Base-by-base conservation (phyloP, 1,139 yeast species). In the Candida gigantensis region DNA sequence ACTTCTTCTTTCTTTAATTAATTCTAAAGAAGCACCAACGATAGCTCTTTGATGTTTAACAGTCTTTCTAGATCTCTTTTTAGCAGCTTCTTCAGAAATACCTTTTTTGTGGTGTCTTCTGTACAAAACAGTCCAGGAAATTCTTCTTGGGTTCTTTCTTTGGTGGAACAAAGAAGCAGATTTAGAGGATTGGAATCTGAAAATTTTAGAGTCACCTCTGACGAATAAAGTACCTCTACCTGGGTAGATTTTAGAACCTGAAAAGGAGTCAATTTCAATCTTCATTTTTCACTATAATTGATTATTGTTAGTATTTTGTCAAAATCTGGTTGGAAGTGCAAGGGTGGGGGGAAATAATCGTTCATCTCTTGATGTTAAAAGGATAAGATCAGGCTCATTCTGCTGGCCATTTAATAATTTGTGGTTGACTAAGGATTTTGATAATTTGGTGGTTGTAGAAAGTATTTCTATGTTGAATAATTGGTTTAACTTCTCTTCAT, bases 41-140 rank as follows among this genome's bases (percentile, higher is more conserved):
- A 92, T 84, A 54, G 95, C 96, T 84, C 98, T 92, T 80, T 90
- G 97, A 75, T 84, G 81, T 86, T 94, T 92, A 75, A 90, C 94
- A 65, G 96, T 73, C 82, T 88, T 90, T 83, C 97, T 92, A 61
- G 94, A 58, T 78, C 96, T 88, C 86, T 87, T 94, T 86, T 89
- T 94, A 72, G 94, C 63, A 57, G 87, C 85, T 79, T 92, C 98
- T 81, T 92, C 98, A 65, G 97, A 83, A 68, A 90, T 81, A 81
- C 99, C 99, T 81, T 92, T 92, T 86, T 88, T 90, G 95, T 92
- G 97, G 79, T 90, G 96, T 79, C 96, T 87, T 84, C 99, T 92
- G 92, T 80, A 92, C 64, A 92, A 83, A 66, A 90, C 97, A 58
- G 99, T 92, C 99, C 99, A 92, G 55, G 97, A 84, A 69, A 92